Percentiles rank a stretch among this genome's conserved stretches.
phyloP scores from a whole-genome alignment of 2,329 filamentous ascomycete genomes.

The Trichoderma polysporum region DNA sequence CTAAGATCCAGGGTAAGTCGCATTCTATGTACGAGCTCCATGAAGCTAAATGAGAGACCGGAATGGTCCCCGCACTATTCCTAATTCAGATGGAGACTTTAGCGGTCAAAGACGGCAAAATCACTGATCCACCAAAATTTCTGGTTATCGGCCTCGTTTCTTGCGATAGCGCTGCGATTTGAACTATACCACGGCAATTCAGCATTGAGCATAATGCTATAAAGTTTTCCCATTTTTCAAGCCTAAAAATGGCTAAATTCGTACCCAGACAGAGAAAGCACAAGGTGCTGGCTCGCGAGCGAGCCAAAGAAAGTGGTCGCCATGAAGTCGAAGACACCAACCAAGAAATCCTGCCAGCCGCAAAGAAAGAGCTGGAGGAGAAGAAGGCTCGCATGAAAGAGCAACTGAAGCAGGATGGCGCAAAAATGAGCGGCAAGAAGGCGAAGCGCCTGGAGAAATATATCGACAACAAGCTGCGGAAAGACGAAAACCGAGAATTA shows the following conservation, averaged over 20 bases:
- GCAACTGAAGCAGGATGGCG: slow-evolving; percentile 50
- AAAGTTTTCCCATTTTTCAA: background rate
- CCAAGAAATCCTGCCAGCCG: slow-evolving; percentile 36
- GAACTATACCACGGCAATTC: slow-evolving; percentile 19
- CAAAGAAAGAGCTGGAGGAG: slow-evolving; percentile 53
- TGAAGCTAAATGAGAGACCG: background rate
- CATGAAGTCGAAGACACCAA: slow-evolving; percentile 42
- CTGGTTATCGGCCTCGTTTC: slow-evolving; percentile 18
- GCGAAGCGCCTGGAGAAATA: slow-evolving; percentile 67
- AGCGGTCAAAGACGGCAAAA: slow-evolving; percentile 41
- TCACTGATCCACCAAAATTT: slow-evolving; percentile 37
- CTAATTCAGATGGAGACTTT: slow-evolving; percentile 30
- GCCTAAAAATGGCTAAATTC: slow-evolving; percentile 51
- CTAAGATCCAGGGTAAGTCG: slow-evolving; percentile 14
- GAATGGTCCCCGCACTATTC: slow-evolving; percentile 38
- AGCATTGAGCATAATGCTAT: slow-evolving; percentile 23
- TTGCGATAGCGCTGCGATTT: slow-evolving; percentile 8
- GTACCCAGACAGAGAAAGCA: slow-evolving; percentile 67
- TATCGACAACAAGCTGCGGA: slow-evolving; percentile 86
- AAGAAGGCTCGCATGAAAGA: slow-evolving; percentile 57
- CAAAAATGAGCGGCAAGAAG: slow-evolving; percentile 63
- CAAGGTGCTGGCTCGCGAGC: slow-evolving; percentile 64
- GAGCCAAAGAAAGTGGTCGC: slow-evolving; percentile 44
- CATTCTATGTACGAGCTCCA: background rate
- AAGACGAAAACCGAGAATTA: slow-evolving; percentile 85